phyloP scores from a whole-genome alignment of 2,329 filamentous ascomycete genomes.

The Clarireedia sp. region DNA sequence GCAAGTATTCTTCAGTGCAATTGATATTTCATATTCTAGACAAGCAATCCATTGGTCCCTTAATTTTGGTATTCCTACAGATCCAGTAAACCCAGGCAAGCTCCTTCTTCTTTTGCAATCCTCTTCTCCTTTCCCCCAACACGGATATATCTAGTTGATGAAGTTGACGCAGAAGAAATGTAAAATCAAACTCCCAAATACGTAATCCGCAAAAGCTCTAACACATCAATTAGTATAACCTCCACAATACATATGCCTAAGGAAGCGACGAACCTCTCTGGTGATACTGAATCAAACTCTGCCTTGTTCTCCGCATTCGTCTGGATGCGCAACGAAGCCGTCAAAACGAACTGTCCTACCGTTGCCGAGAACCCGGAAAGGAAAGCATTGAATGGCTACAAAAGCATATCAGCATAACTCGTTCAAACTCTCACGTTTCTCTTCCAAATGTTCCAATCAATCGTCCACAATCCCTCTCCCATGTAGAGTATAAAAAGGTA shows the following conservation, averaged over 20 bases:
- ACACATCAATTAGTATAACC: conserved; percentile 15
- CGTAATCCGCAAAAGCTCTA: conserved; percentile 91
- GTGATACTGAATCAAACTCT: conserved; percentile 69
- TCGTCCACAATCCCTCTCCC: conserved; percentile 7
- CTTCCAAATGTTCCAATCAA: background rate
- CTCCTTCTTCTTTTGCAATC: background rate
- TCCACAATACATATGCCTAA: background rate
- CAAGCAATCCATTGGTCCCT: conserved; percentile 1
- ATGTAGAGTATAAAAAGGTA: background rate
- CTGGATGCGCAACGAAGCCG: conserved; percentile 79
- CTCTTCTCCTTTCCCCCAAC: background rate
- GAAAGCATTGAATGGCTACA: conserved; percentile 95
- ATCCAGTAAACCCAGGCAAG: background rate
- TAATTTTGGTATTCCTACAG: conserved; percentile 13
- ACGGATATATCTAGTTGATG: conserved; percentile 65
- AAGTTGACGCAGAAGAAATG: conserved; percentile 99
- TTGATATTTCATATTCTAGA: background rate
- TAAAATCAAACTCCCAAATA: conserved; percentile 88
- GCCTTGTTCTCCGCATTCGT: conserved; percentile 74
- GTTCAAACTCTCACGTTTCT: background rate
- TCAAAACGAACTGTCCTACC: conserved; percentile 95
- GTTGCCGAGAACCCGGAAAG: conserved; percentile 89
- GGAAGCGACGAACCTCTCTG: conserved; percentile 57
- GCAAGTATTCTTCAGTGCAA: background rate
- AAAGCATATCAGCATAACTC: background rate